Evolutionary conservation across 805 yeast species (phyloP).

Genomic region (Helenozyma rhizophorensis): DNA sequence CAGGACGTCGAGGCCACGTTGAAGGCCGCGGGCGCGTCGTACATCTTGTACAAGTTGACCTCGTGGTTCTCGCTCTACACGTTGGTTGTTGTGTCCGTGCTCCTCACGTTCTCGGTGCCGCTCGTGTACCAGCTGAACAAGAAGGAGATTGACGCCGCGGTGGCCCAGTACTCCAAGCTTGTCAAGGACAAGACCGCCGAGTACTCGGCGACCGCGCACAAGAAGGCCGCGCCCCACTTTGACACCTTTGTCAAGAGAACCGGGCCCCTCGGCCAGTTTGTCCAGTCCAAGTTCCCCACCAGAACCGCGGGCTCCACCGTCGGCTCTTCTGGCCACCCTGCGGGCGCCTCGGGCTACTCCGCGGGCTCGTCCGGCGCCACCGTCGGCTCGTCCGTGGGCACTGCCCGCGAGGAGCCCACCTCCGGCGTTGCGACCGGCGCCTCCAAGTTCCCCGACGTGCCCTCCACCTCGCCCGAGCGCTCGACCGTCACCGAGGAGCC

Average conservation of each 20-base stretch:
- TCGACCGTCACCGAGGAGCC: constrained; percentile 2
- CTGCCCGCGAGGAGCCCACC: constrained; percentile 12
- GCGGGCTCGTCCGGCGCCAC: constrained; percentile 14
- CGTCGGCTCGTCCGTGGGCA: constrained; percentile 5
- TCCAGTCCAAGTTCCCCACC: constrained; percentile 53
- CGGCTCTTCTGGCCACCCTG: constrained; percentile 34
- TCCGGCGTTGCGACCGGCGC: constrained; percentile 31
- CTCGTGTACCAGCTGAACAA: constrained; percentile 68
- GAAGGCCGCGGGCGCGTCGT: constrained; percentile 66
- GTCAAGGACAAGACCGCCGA: constrained; percentile 51
- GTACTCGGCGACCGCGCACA: constrained; percentile 31
- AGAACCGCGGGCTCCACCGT: constrained; percentile 75
- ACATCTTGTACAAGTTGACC: constrained; percentile 64
- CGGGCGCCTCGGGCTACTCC: too few relatives aligned
- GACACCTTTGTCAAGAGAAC: constrained; percentile 53
- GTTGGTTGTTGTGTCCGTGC: constrained; percentile 51
- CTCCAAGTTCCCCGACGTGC: constrained; percentile 40
- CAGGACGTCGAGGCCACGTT: constrained; percentile 69
- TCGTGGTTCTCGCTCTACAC: constrained; percentile 72
- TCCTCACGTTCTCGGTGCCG: constrained; percentile 71
- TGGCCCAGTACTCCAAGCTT: constrained; percentile 38
- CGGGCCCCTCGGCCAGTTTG: constrained; percentile 62
- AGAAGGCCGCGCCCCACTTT: constrained; percentile 52
- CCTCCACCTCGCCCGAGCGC: constrained; percentile 20
- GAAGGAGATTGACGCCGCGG: constrained; percentile 68